These are phyloP conservation scores for Akanthomyces dipterigenus DNA, from an alignment of 2,329 filamentous ascomycete species.

Conservation along the genomic window DNA sequence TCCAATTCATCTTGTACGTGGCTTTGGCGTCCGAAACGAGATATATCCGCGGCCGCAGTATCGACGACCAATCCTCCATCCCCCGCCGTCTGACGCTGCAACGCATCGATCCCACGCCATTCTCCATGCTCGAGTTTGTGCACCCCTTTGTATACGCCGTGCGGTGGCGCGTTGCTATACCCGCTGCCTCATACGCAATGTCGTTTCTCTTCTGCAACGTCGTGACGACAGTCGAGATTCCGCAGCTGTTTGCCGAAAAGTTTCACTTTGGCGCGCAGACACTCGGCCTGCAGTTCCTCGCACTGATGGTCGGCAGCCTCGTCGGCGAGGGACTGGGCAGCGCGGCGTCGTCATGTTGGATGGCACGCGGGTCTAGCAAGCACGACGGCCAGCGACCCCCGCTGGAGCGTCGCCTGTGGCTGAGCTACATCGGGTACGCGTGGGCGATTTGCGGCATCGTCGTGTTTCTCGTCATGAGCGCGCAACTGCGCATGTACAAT, in stretches of 20 bases:
- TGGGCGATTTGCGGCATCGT: not conserved
- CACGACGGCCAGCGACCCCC: not conserved
- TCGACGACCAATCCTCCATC: not conserved
- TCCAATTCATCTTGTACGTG: not conserved
- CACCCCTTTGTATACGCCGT: slow-evolving; percentile 1
- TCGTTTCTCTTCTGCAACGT: slow-evolving; percentile 3
- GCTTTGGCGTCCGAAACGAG: not conserved
- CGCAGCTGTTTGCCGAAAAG: slow-evolving; percentile 7
- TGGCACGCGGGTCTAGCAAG: not conserved
- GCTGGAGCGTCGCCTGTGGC: slow-evolving; percentile 4
- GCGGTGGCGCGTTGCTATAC: not conserved
- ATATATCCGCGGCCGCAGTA: not conserved
- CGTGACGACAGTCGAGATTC: slow-evolving; percentile 5
- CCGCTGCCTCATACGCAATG: not conserved
- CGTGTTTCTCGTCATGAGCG: slow-evolving; percentile 1
- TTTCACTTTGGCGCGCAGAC: not conserved
- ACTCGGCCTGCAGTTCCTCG: slow-evolving; percentile 6
- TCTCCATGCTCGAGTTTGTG: not conserved
- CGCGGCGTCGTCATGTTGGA: not conserved
- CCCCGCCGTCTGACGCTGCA: not conserved
- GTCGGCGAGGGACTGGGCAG: not conserved
- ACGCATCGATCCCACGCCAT: slow-evolving; percentile 2
- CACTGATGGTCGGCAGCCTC: slow-evolving; percentile 3
- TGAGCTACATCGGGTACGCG: not conserved
- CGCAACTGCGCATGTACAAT: slow-evolving; percentile 1